A percentile compares a stretch with the other conserved stretches of the same genome.
Conservation (phyloP, 345 rosid genomes). For the Aquilaria yunnanensis region DNA sequence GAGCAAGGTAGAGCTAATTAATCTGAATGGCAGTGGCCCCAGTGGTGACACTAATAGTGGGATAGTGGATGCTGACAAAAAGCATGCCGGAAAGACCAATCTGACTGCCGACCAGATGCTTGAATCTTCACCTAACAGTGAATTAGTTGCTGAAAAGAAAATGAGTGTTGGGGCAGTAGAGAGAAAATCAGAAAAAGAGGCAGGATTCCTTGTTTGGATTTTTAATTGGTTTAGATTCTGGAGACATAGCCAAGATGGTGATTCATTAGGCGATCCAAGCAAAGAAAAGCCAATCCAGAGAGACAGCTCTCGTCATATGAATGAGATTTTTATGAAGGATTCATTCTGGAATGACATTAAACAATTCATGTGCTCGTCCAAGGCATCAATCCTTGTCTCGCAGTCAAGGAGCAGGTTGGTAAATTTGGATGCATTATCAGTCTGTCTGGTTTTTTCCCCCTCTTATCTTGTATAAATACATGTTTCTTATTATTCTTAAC, state of each 20-base stretch:
- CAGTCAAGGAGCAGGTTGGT: conserved; percentile 64
- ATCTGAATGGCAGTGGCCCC: conserved; percentile 9
- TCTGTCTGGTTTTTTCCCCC: not conserved
- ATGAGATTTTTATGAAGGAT: conserved; percentile 33
- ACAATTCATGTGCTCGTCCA: conserved; percentile 42
- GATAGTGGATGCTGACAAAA: too few species aligned
- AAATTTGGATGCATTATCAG: conserved; percentile 10
- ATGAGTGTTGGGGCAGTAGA: conserved; percentile 14
- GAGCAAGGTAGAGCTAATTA: conserved; percentile 23
- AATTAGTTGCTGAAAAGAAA: conserved; percentile 22
- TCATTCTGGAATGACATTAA: conserved; percentile 57
- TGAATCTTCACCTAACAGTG: conserved; percentile 17
- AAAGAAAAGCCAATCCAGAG: conserved; percentile 16
- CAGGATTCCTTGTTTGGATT: conserved; percentile 30
- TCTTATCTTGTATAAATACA: too few species aligned
- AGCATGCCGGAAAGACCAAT: not conserved
- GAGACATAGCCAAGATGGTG: conserved; percentile 21
- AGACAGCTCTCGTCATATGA: conserved; percentile 18
- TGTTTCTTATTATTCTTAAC: too few species aligned
- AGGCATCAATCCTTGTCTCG: conserved; percentile 41
- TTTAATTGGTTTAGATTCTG: conserved; percentile 28
- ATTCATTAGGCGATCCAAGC: conserved; percentile 22
- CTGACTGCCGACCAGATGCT: conserved; percentile 9
- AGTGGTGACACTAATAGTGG: not conserved
- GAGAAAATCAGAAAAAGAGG: conserved; percentile 15